A percentile compares a stretch with the other conserved stretches of the same genome.
phyloP scores from a whole-genome alignment of 176 grass and related monocot species.

The barley (Hordeum vulgare) region DNA sequence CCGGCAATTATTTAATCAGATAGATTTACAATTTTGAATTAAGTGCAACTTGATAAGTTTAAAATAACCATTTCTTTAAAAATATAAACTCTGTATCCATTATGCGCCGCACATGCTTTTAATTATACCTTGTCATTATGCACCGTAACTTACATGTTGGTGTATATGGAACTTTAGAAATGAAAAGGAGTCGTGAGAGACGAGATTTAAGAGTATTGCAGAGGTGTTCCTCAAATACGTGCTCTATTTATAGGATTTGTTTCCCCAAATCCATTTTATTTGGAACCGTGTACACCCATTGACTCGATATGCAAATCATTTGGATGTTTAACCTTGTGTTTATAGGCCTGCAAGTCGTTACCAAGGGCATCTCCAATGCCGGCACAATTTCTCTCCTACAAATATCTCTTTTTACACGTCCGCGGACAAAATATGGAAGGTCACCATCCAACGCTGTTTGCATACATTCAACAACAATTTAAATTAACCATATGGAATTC shows the following conservation, averaged over 20 bases:
- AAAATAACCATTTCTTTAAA: not conserved
- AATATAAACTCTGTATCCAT: not conserved
- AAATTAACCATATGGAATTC: no score
- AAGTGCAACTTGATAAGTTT: not conserved
- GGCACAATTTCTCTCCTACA: no score
- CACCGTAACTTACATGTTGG: not conserved
- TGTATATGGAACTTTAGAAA: slow-evolving; percentile 12
- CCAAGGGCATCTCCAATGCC: no score
- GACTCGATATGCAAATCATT: not conserved
- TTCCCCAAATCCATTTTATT: not conserved
- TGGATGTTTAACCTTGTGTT: no score
- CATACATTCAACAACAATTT: no score
- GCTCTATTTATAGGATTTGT: not conserved
- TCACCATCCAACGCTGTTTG: no score
- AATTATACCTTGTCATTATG: not conserved
- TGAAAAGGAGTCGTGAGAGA: not conserved
- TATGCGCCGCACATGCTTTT: not conserved
- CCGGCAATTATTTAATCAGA: not conserved
- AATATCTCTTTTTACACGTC: no score
- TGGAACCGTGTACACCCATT: slow-evolving; percentile 8
- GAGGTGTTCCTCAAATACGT: not conserved
- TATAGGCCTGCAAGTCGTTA: no score
- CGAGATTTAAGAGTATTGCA: not conserved
- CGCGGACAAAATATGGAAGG: no score
- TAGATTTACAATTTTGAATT: not conserved